Evolutionary conservation across 495 filamentous ascomycete species (phyloP), one percentile per base, ranked within the genome.

Genomic region (Aspergillus cristatus): DNA sequence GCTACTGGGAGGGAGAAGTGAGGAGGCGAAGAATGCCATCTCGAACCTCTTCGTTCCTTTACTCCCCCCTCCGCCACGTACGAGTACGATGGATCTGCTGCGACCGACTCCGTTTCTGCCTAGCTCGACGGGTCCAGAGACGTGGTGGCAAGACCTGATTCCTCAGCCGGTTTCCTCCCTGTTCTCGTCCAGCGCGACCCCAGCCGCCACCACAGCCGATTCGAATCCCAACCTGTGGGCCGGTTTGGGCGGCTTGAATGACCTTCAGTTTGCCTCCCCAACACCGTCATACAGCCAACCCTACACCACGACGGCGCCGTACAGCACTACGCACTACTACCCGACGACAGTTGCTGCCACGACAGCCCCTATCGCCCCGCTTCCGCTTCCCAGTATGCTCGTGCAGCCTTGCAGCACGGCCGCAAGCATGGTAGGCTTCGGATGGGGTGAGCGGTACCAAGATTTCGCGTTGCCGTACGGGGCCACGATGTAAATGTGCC

Each of bases 361-460:
- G 14, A 59, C 66, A 17, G 68, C 73, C 13, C 55, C 67, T 16
- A 58, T 94, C 45, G 78, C 86, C 22, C 63, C 76, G 11, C 78
- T 95, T 15, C 86, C 89, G 32, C 71, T 98, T 22, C 90, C 91
- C 14, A 97, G 91, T 65, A 82, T 86, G 76, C 72, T 97, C 34
- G 74, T 84, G 42, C 75, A 78, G 48, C 84, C 86, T 58, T 98
- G 91, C 67, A 82, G 86, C 52, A 67, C 74, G 37, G 70, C 60
- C 39, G 67, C 68, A 24, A 76, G 78, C 39, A 78, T 78, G 59
- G 59, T 72, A 43, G 84, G 84, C 12, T 88, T 82, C 60, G 78
- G 77, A 41, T 95, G 91, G 87, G 57, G 54, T 7, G 81, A 81
- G 50, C 53, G 63, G 34, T 71, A 72, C 52, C 73, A 65, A 41